Evolutionary conservation across 2,329 filamentous ascomycete genomes (phyloP).

Genomic region (Stenocarpella maydis): DNA sequence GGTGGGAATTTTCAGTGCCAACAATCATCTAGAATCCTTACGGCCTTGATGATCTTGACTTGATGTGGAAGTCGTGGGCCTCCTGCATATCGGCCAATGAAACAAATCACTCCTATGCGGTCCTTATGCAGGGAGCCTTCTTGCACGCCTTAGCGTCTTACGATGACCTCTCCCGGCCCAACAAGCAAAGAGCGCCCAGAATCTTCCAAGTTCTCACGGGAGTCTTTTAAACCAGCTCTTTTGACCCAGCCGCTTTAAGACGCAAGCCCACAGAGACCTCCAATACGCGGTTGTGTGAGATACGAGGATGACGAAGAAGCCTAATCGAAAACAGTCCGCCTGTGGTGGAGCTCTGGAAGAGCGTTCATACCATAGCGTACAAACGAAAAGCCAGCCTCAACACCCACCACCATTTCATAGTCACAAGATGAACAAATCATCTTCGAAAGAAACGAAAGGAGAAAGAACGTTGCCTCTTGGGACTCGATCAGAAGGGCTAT

Average conservation of each 20-base stretch:
- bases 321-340: not conserved
- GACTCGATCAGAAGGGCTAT: not conserved
- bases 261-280: no score
- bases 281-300: not conserved
- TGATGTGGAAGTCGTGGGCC: slow-evolving; percentile 19
- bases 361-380: no score
- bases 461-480: not conserved
- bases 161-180: not conserved
- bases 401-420: not conserved
- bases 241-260: no score
- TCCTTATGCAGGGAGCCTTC: not conserved
- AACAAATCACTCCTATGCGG: not conserved
- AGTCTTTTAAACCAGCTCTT: not conserved
- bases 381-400: not conserved
- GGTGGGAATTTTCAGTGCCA: not conserved
- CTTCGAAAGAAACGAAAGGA: no score
- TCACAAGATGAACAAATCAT: not conserved
- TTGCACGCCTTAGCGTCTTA: not conserved
- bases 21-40: not conserved
- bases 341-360: no score
- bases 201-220: not conserved
- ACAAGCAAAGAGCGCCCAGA: not conserved
- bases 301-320: not conserved
- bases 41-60: not conserved
- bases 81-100: slow-evolving; percentile 11